Conservation (phyloP, 1,139 yeast genomes). For the Debaryomyces coudertii region DNA sequence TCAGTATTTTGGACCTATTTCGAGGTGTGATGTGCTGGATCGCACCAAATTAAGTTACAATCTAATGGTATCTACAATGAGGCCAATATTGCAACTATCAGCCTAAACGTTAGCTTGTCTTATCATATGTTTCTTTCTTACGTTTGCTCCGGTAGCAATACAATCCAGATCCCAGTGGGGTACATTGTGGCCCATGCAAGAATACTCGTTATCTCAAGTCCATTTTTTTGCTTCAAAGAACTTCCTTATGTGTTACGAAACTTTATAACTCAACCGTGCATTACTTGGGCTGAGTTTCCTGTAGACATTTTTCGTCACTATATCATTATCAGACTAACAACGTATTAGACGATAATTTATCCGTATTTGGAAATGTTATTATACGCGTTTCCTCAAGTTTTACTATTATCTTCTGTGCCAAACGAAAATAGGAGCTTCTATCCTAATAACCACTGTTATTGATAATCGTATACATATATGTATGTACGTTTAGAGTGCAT, state of each 20-base stretch:
- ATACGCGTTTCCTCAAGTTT: conserved; percentile 5
- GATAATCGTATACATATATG: neutral
- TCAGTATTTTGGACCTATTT: no score
- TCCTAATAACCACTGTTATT: neutral
- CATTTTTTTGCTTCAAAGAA: no score
- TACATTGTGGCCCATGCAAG: neutral
- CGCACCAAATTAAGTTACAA: no score
- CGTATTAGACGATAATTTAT: neutral
- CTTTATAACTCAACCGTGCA: neutral
- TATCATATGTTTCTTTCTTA: no score
- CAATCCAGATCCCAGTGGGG: neutral
- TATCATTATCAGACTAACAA: neutral
- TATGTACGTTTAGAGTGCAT: neutral
- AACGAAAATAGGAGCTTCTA: neutral
- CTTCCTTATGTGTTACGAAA: neutral
- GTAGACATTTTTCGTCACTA: neutral
- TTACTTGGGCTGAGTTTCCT: neutral
- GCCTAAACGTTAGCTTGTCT: no score
- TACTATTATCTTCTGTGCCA: neutral
- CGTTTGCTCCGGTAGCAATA: no score
- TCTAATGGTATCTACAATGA: no score
- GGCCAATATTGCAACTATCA: no score
- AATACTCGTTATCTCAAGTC: no score
- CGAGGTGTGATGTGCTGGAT: no score
- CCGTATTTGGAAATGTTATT: conserved; percentile 6